phyloP scores from a whole-genome alignment of 225 moss, liverwort and hornwort genomes.

The Asterella californica region DNA sequence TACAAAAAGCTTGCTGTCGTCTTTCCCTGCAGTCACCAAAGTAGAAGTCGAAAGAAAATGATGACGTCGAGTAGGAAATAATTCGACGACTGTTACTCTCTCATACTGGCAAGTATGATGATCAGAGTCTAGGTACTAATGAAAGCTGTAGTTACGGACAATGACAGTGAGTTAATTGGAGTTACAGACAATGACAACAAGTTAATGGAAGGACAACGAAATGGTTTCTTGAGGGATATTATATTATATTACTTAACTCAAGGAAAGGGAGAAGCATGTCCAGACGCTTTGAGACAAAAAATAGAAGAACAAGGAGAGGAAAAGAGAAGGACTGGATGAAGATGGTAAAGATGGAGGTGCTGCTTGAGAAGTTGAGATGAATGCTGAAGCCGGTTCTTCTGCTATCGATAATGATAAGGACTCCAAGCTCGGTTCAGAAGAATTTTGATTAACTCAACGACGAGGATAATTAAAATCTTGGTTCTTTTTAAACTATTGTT shows the following conservation, averaged over 20 bases:
- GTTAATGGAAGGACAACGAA: conserved; percentile 98
- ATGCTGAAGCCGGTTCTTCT: conserved; percentile 84
- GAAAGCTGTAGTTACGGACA: conserved; percentile 78
- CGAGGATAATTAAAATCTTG: conserved; percentile 50
- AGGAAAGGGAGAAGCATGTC: conserved; percentile 97
- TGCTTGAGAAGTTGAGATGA: conserved; percentile 79
- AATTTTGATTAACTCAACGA: conserved; percentile 81
- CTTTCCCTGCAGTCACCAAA: conserved; percentile 44
- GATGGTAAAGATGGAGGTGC: conserved; percentile 94
- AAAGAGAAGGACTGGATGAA: conserved; percentile 71
- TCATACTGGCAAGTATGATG: conserved; percentile 93
- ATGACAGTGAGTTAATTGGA: conserved; percentile 79
- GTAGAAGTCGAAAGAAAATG: conserved; percentile 60
- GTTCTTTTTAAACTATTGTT: conserved; percentile 52
- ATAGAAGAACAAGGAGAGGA: conserved; percentile 87
- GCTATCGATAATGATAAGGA: conserved; percentile 97
- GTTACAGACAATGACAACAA: too few species aligned
- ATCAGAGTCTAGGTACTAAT: conserved; percentile 66
- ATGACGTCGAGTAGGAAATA: conserved; percentile 69
- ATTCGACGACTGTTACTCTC: conserved; percentile 80
- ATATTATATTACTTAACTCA: conserved; percentile 81
- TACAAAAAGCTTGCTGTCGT: conserved; percentile 40
- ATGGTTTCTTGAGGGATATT: conserved; percentile 92
- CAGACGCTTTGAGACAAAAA: conserved; percentile 79
- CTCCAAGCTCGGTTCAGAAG: conserved; percentile 78